These are phyloP conservation scores for Eucalyptus pauciflora DNA, from an alignment of 345 rosid species.

Conservation along the genomic window DNA sequence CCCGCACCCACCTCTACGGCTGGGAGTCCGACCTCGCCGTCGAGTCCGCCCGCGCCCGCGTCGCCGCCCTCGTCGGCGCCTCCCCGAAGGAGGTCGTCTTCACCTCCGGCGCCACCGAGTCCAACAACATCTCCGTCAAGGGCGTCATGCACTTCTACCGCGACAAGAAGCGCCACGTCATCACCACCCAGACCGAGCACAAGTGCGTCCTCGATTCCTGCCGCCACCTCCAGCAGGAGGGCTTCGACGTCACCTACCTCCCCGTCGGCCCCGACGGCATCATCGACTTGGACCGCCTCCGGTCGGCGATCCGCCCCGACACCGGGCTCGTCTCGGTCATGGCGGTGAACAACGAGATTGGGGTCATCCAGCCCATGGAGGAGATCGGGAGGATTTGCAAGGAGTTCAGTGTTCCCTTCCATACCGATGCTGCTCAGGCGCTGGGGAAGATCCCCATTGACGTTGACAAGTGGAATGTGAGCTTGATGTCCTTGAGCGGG, in stretches of 20 bases:
- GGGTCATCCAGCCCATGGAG: conserved; percentile 89
- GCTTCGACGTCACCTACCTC: conserved; percentile 82
- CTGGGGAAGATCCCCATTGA: conserved; percentile 87
- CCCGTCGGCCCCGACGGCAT: conserved; percentile 71
- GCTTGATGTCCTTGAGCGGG: conserved; percentile 90
- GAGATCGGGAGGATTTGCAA: conserved; percentile 81
- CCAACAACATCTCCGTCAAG: conserved; percentile 74
- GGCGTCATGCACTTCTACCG: conserved; percentile 92
- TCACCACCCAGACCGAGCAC: conserved; percentile 96
- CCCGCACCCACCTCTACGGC: conserved; percentile 90
- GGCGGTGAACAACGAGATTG: conserved; percentile 97
- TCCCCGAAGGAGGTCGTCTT: conserved; percentile 86
- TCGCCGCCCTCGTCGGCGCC: conserved; percentile 69
- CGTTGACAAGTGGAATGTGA: conserved; percentile 85
- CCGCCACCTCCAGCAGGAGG: conserved; percentile 93
- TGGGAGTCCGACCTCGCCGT: conserved; percentile 96
- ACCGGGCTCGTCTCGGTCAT: conserved; percentile 82
- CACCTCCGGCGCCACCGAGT: conserved; percentile 95
- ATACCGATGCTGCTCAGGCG: conserved; percentile 94
- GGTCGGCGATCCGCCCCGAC: conserved; percentile 58
- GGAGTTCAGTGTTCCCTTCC: conserved; percentile 71
- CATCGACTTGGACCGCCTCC: conserved; percentile 53
- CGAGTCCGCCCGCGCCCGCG: conserved; percentile 66
- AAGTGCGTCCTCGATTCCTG: conserved; percentile 93
- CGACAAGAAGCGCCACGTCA: conserved; percentile 81